Evolutionary conservation across 2,329 filamentous ascomycete species (phyloP).

Genomic region (Metarhizium humberi): DNA sequence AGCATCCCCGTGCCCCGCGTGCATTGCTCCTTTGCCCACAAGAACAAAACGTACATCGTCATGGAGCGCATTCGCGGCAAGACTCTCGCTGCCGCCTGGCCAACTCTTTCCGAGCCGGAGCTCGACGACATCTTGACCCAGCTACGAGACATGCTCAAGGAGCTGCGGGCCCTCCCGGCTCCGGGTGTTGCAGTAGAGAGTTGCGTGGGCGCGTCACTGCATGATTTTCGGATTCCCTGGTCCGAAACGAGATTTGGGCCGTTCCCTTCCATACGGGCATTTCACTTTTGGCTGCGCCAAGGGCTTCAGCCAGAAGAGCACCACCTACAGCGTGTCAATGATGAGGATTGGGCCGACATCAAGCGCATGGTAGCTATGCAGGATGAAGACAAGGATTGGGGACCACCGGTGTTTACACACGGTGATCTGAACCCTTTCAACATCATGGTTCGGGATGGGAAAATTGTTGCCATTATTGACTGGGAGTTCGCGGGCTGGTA

Average conservation of each 20-base stretch:
- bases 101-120: constrained; percentile 5
- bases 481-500: background rate
- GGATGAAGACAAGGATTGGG: constrained; percentile 19
- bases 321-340: constrained; percentile 3
- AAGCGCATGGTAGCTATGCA: constrained; percentile 25
- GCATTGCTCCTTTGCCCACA: constrained; percentile 24
- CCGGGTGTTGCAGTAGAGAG: constrained; percentile 12
- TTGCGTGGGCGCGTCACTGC: constrained; percentile 16
- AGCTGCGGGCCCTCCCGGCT: constrained; percentile 15
- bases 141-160: constrained; percentile 11
- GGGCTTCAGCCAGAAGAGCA: constrained; percentile 15
- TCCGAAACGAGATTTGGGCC: constrained; percentile 18
- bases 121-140: constrained; percentile 11
- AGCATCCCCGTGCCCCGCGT: constrained; percentile 13
- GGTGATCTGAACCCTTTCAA: background rate
- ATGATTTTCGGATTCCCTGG: constrained; percentile 17
- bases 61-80: constrained; percentile 28
- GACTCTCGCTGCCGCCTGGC: constrained; percentile 10
- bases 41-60: constrained; percentile 32
- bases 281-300: constrained; percentile 22
- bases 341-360: constrained; percentile 17
- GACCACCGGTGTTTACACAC: constrained; percentile 25
- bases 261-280: constrained; percentile 20
- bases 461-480: background rate
- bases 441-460: background rate